phyloP scores from a whole-genome alignment of 2,329 filamentous ascomycete species.

The Fusarium graminum region DNA sequence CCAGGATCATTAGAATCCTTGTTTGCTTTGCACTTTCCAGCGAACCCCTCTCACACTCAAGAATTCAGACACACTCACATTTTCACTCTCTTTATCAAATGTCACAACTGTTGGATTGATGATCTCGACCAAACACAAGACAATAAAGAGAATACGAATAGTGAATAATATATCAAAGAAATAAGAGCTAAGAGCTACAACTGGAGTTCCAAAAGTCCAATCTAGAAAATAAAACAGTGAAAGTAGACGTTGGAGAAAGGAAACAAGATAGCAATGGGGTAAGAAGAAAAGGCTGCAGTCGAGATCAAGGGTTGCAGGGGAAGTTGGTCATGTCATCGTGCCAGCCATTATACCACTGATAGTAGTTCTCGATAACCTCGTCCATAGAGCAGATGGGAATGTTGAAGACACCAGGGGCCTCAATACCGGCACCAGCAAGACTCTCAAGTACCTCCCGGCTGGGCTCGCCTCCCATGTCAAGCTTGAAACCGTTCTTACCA shows the following conservation, averaged over 20 bases:
- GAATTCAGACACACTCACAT: no score
- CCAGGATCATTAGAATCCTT: neutral
- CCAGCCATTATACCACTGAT: constrained; percentile 7
- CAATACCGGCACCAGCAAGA: constrained; percentile 22
- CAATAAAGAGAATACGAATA: neutral
- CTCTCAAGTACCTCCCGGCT: constrained; percentile 20
- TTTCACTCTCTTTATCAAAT: no score
- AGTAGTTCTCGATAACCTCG: constrained; percentile 29
- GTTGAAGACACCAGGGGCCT: constrained; percentile 26
- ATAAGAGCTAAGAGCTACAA: neutral
- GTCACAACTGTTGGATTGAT: no score
- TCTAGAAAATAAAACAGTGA: accelerated
- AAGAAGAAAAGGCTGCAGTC: accelerated
- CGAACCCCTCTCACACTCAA: neutral
- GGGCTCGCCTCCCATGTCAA: constrained; percentile 12
- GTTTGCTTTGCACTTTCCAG: neutral
- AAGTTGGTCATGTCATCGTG: constrained; percentile 27
- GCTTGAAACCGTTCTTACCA: constrained; percentile 26
- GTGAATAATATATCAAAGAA: neutral
- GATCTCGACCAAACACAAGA: neutral
- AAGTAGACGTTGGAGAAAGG: accelerated
- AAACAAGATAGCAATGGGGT: accelerated
- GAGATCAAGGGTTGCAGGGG: constrained; percentile 24
- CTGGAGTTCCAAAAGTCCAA: no score
- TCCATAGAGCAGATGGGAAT: constrained; percentile 32